Evolutionary conservation across 176 grass and related monocot species (phyloP).

Genomic region (Carex myosuroides): DNA sequence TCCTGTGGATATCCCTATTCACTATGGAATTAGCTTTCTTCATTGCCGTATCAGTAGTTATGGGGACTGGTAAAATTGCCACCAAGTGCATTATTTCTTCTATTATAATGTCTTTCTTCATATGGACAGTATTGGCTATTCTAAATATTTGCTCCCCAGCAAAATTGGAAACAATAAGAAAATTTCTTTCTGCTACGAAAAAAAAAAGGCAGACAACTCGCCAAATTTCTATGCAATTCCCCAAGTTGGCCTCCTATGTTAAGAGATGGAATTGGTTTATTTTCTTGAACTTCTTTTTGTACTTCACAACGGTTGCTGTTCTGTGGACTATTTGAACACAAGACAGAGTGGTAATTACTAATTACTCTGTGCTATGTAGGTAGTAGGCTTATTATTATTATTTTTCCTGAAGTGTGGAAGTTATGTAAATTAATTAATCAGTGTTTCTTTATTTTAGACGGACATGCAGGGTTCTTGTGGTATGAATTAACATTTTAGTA

Average conservation of each 20-base stretch:
- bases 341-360: not conserved
- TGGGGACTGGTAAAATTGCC: not conserved
- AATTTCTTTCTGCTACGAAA: not conserved
- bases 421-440: too few species aligned
- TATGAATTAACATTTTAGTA: too few species aligned
- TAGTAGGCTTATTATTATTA: too few species aligned
- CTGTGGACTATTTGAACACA: not conserved
- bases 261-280: not conserved
- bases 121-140: not conserved
- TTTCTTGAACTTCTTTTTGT: not conserved
- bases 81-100: not conserved
- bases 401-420: too few species aligned
- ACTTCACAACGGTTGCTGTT: not conserved
- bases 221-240: not conserved
- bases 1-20: slow-evolving; percentile 31
- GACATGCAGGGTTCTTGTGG: too few species aligned
- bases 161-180: not conserved
- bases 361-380: too few species aligned
- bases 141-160: not conserved
- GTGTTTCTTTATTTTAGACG: too few species aligned
- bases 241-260: not conserved
- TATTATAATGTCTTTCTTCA: not conserved
- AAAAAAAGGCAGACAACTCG: too few species aligned
- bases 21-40: slow-evolving; percentile 39
- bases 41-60: not conserved